Evolutionary conservation across 257 asterid species (phyloP).

Genomic region (Lithospermum erythrorhizon): DNA sequence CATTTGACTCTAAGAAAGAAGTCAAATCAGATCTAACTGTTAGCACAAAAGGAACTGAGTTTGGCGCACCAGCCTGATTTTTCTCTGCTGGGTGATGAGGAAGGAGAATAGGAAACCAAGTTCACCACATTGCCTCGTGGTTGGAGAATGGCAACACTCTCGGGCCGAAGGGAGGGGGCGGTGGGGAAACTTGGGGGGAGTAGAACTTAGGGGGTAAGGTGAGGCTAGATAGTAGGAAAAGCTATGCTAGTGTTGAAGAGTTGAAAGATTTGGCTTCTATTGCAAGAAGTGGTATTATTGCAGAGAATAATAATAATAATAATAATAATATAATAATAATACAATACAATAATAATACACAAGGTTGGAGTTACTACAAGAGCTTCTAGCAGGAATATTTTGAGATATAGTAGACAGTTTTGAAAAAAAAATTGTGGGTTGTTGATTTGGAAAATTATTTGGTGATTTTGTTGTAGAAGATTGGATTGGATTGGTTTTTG

Average conservation of each 20-base stretch:
- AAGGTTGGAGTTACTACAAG: constrained; percentile 22
- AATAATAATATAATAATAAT: too few species aligned
- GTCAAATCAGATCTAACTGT: too few species aligned
- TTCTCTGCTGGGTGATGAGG: constrained; percentile 56
- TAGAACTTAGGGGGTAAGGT: constrained; percentile 61
- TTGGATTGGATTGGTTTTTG: neutral
- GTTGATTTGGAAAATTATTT: neutral
- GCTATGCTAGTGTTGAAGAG: constrained; percentile 67
- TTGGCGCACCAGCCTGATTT: constrained; percentile 83
- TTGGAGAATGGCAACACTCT: constrained; percentile 18
- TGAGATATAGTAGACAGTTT: constrained; percentile 36
- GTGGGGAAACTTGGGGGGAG: constrained; percentile 46
- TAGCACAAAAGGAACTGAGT: too few species aligned
- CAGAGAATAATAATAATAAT: too few species aligned
- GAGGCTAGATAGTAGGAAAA: too few species aligned
- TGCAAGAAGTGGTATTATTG: constrained; percentile 43
- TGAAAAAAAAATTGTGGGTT: constrained; percentile 4
- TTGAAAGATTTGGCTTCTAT: constrained; percentile 46
- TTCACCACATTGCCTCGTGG: constrained; percentile 15
- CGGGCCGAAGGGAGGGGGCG: constrained; percentile 34
- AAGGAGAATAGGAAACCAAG: constrained; percentile 86
- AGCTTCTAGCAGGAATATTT: constrained; percentile 36
- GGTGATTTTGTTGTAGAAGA: neutral
- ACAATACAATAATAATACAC: too few species aligned
- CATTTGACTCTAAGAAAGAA: constrained; percentile 41